Base-by-base conservation (phyloP, 2,329 filamentous ascomycete genomes). In the Fusarium miscanthi region DNA sequence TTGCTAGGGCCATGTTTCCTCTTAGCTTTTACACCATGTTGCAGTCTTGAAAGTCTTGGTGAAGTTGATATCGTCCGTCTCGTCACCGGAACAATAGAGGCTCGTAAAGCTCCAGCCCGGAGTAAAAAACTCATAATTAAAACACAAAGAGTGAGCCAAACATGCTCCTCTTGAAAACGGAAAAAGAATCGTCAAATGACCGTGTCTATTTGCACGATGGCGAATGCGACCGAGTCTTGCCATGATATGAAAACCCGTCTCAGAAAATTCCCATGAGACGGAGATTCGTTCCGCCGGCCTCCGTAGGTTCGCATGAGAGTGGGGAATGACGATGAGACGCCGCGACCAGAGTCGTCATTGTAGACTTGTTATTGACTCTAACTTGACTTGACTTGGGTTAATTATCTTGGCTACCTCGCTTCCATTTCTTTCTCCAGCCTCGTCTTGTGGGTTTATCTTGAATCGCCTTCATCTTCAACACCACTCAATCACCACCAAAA, bases 121-220 rank as follows among this genome's bases (percentile, higher is more conserved):
- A 76, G 70, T 70, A 78, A 49, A 63, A 75, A 66, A 67, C 74
- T 81, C 80, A 82, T 82, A 68, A 69, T 77, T 58, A 69, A 54
- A 31, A 72, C 33, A 41, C 52, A 30, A 16, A n/a, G 6, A 33
- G 38, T 58, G 25, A 54, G 31, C 31, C 38, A 42, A 66, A 53
- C 76, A 78, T 78, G 65, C 66, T 76, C 66, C 46, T 45, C 37
- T 27, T 5, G 6, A 40, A 45, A 35, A 58, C 35, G 38, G 11
- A 54, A 13, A 54, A 63, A 49, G 27, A 61, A 65, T 48, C 27
- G n/a, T 42, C 17, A 69, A 60, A 54, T 59, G 38, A 19, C 46
- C 35, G 48, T 54, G 52, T 40, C 42, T 30, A 30, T 56, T 52
- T 58, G 37, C 38, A 57, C 48, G 9, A 58, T 14, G 21, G 27